phyloP scores from a whole-genome alignment of 1,284 basidiomycete species.

The Pyrrhoderma noxium region DNA sequence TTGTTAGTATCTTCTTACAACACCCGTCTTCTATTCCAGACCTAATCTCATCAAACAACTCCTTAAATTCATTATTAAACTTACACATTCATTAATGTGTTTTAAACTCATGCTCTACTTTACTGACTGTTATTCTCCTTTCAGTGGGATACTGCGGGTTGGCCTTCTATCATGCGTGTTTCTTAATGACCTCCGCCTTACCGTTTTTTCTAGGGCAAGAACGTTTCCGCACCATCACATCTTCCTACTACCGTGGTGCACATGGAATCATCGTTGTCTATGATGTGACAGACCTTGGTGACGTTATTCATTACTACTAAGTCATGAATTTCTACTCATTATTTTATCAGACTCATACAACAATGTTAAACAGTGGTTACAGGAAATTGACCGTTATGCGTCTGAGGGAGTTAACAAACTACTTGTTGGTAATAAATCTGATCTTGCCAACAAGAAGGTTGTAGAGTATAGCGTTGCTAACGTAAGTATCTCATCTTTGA shows the following conservation, averaged over 20 bases:
- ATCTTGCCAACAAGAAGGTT: conserved; percentile 97
- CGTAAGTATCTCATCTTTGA: conserved; percentile 38
- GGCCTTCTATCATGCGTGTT: conserved; percentile 20
- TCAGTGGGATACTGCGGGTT: conserved; percentile 95
- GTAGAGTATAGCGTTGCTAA: conserved; percentile 97
- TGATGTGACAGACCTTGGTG: conserved; percentile 97
- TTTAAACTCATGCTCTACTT: neutral
- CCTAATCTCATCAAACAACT: neutral
- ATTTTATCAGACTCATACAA: conserved; percentile 77
- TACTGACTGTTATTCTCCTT: conserved; percentile 12
- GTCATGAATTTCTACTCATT: neutral
- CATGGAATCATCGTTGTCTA: conserved; percentile 99
- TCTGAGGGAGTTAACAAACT: conserved; percentile 99
- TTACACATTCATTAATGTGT: neutral
- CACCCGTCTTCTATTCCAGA: neutral
- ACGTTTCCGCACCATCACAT: conserved; percentile 96
- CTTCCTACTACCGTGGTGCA: conserved; percentile 94
- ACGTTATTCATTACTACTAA: conserved; percentile 21
- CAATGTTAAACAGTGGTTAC: conserved; percentile 99
- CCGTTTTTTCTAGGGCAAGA: conserved; percentile 66
- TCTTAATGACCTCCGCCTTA: neutral
- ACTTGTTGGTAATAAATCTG: conserved; percentile 97
- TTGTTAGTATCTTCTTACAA: conserved; percentile 56
- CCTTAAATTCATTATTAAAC: neutral
- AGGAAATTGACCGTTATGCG: conserved; percentile 98